Percentiles rank a stretch among this genome's conserved stretches.
These are phyloP conservation scores for Chloranthus sessilifolius DNA, from an alignment of 164 flowering plant species.

Conservation along the genomic window DNA sequence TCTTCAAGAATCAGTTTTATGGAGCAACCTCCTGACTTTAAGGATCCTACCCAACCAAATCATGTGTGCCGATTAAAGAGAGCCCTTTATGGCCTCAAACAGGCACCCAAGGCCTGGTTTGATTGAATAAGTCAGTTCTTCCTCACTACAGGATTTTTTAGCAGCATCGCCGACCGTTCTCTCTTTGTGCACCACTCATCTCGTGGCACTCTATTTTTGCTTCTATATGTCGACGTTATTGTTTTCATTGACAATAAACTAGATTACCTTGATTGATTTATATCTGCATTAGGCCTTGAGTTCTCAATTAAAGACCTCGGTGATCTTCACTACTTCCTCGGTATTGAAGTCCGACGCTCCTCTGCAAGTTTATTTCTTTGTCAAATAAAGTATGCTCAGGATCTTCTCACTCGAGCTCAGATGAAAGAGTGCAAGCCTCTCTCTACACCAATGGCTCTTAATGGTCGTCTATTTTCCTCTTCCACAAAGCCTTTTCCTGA, in stretches of 20 bases:
- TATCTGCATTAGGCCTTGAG: background rate
- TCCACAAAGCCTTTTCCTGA: too few relatives aligned
- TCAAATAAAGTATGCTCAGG: background rate
- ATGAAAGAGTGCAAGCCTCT: background rate
- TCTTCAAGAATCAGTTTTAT: too few relatives aligned
- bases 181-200: background rate
- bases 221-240: background rate
- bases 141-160: background rate
- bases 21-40: background rate
- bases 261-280: background rate
- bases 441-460: background rate
- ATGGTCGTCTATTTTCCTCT: too few relatives aligned
- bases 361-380: background rate
- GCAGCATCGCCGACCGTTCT: background rate
- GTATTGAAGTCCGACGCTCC: background rate
- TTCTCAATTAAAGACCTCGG: background rate
- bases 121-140: background rate
- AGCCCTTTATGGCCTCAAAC: background rate
- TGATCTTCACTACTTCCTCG: background rate
- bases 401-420: background rate
- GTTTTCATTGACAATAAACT: background rate
- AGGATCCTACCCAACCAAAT: background rate
- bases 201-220: background rate
- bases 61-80: background rate
- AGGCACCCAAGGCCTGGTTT: background rate